A percentile compares a stretch with the other conserved stretches of the same genome.
phyloP scores from a whole-genome alignment of 495 filamentous ascomycete species.

The Glonium stellatum region DNA sequence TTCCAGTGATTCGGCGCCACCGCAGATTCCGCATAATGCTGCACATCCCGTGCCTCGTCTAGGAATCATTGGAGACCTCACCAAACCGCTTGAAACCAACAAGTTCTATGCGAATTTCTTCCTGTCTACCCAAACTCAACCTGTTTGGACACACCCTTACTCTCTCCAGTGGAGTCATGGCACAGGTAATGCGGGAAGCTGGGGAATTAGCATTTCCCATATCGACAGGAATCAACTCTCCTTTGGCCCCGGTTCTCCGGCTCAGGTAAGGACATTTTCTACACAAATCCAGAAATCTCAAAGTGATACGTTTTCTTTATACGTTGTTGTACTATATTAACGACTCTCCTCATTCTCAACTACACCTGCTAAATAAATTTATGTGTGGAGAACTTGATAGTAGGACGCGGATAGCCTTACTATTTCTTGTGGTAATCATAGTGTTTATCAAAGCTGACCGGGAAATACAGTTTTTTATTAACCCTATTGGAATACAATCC shows the following conservation, averaged over 20 bases:
- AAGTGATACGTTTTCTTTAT: no score
- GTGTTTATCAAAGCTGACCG: no score
- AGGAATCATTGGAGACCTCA: conserved; percentile 10
- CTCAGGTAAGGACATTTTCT: neutral
- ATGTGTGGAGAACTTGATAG: no score
- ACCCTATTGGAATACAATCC: conserved; percentile 73
- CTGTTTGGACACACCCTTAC: conserved; percentile 81
- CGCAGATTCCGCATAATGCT: conserved; percentile 14
- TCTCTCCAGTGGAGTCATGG: conserved; percentile 71
- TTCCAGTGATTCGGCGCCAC: neutral
- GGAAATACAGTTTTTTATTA: conserved; percentile 57
- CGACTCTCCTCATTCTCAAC: no score
- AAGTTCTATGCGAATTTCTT: conserved; percentile 93
- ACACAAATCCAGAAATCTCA: neutral
- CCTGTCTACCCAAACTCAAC: conserved; percentile 61
- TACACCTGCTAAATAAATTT: no score
- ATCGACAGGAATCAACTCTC: conserved; percentile 56
- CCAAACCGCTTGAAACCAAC: conserved; percentile 50
- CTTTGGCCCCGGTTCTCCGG: conserved; percentile 50
- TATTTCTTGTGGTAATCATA: no score
- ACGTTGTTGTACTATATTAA: no score
- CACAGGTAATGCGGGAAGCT: conserved; percentile 55
- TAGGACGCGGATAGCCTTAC: no score
- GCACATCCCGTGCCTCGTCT: conserved; percentile 14
- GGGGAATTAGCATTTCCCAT: conserved; percentile 70